Conservation (phyloP, 2,329 filamentous ascomycete species). For the Blastomyces gilchristii region DNA sequence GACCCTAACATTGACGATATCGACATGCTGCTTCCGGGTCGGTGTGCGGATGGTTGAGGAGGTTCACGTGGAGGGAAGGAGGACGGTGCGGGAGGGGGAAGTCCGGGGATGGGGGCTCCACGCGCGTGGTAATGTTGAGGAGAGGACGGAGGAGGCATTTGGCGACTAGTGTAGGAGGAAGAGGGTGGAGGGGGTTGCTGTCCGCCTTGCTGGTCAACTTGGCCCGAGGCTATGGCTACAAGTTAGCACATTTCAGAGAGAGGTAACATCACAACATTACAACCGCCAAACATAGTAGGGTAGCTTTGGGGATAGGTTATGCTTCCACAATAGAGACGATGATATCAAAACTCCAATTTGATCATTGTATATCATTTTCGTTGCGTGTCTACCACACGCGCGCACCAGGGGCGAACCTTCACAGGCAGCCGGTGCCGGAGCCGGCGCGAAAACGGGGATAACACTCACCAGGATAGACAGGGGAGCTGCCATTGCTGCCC, state of each 20-base stretch:
- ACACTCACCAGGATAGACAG: slow-evolving; percentile 29
- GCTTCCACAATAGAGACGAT: background rate
- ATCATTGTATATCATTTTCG: background rate
- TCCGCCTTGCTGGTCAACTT: slow-evolving; percentile 18
- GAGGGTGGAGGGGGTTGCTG: slow-evolving; percentile 26
- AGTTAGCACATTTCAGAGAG: slow-evolving; percentile 8
- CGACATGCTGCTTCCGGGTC: slow-evolving; percentile 58
- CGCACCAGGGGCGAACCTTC: background rate
- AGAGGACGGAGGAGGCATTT: slow-evolving; percentile 44
- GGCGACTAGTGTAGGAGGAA: slow-evolving; percentile 29
- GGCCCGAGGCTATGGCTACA: slow-evolving; percentile 8
- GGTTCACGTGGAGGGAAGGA: slow-evolving; percentile 44
- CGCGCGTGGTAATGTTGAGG: slow-evolving; percentile 39
- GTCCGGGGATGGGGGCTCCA: slow-evolving; percentile 30
- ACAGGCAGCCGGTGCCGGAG: background rate
- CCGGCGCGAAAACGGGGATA: background rate
- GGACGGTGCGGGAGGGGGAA: slow-evolving; percentile 28
- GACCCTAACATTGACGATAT: slow-evolving; percentile 62
- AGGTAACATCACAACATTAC: no score
- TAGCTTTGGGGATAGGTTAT: background rate
- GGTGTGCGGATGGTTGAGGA: slow-evolving; percentile 41
- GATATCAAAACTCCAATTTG: background rate
- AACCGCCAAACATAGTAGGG: background rate
- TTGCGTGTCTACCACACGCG: background rate
- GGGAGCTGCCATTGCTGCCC: slow-evolving; percentile 29